phyloP scores from a whole-genome alignment of 805 yeast species.

The Saccharomyces kudriavzevii region DNA sequence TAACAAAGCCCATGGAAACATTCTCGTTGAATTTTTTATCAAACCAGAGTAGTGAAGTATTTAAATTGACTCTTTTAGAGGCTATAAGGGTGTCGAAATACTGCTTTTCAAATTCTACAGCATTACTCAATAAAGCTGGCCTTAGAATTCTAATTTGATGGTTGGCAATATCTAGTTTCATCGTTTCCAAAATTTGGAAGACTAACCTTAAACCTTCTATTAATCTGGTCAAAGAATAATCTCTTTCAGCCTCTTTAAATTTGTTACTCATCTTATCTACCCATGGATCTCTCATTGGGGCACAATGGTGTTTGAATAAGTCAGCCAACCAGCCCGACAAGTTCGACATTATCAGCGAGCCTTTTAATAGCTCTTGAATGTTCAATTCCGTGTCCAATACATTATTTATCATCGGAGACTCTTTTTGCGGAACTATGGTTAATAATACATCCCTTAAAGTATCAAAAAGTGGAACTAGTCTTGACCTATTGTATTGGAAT shows the following conservation, averaged over 20 bases:
- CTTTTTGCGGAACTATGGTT: slow-evolving; percentile 69
- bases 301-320: slow-evolving; percentile 82
- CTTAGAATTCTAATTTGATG: slow-evolving; percentile 83
- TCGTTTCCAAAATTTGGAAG: slow-evolving; percentile 80
- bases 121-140: slow-evolving; percentile 77
- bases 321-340: slow-evolving; percentile 68
- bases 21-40: slow-evolving; percentile 27
- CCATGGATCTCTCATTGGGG: slow-evolving; percentile 91
- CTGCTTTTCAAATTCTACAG: slow-evolving; percentile 82
- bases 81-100: slow-evolving; percentile 46
- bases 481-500: slow-evolving; percentile 33
- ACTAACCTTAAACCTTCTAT: slow-evolving; percentile 72
- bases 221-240: slow-evolving; percentile 41
- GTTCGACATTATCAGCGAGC: slow-evolving; percentile 63
- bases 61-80: slow-evolving; percentile 49
- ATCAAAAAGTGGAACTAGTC: slow-evolving; percentile 59
- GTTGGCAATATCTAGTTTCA: slow-evolving; percentile 92
- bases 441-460: slow-evolving; percentile 73
- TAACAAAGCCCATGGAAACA: slow-evolving; percentile 12
- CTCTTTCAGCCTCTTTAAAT: slow-evolving; percentile 39
- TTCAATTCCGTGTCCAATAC: slow-evolving; percentile 69
- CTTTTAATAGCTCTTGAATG: slow-evolving; percentile 63
- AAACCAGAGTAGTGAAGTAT: slow-evolving; percentile 63
- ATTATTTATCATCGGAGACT: slow-evolving; percentile 56
- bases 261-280: slow-evolving; percentile 70